phyloP scores from a whole-genome alignment of 1,284 basidiomycete species.

The Melanopsichium pennsylvanicum region DNA sequence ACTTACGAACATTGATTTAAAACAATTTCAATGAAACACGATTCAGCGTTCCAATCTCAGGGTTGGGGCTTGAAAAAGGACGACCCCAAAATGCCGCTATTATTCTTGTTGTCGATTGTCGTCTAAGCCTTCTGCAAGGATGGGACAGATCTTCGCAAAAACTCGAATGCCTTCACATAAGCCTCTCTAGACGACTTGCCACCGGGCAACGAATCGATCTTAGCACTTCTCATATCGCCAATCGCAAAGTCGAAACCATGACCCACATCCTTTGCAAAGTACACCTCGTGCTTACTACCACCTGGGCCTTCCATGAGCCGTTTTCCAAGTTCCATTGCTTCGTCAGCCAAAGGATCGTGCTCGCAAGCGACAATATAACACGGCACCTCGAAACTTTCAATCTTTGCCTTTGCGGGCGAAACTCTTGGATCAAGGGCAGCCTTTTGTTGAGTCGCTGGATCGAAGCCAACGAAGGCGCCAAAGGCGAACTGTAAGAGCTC shows the following conservation, averaged over 20 bases:
- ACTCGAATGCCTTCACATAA: conserved; percentile 13
- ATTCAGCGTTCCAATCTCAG: too few relatives aligned
- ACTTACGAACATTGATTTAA: too few relatives aligned
- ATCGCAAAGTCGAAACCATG: conserved; percentile 40
- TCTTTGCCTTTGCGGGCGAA: conserved; percentile 22
- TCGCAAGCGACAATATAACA: conserved; percentile 39
- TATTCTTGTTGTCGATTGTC: too few relatives aligned
- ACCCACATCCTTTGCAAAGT: conserved; percentile 32
- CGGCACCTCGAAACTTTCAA: conserved; percentile 32
- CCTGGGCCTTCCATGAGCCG: conserved; percentile 6
- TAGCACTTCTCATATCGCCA: too few relatives aligned
- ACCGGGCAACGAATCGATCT: too few relatives aligned
- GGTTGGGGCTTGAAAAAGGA: too few relatives aligned
- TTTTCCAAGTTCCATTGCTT: conserved; percentile 16
- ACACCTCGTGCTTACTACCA: conserved; percentile 9
- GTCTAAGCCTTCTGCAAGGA: conserved; percentile 3
- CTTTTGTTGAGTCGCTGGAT: not conserved
- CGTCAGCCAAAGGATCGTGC: conserved; percentile 34
- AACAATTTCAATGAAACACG: too few relatives aligned
- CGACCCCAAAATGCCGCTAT: too few relatives aligned
- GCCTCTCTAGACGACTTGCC: too few relatives aligned
- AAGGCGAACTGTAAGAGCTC: conserved; percentile 38
- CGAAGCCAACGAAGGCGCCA: conserved; percentile 25
- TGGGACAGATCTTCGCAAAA: conserved; percentile 14
- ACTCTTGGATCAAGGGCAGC: conserved; percentile 25